Evolutionary conservation across 2,329 filamentous ascomycete species (phyloP), one percentile per base, ranked within the genome.

Genomic region (Aspergillus transmontanensis): DNA sequence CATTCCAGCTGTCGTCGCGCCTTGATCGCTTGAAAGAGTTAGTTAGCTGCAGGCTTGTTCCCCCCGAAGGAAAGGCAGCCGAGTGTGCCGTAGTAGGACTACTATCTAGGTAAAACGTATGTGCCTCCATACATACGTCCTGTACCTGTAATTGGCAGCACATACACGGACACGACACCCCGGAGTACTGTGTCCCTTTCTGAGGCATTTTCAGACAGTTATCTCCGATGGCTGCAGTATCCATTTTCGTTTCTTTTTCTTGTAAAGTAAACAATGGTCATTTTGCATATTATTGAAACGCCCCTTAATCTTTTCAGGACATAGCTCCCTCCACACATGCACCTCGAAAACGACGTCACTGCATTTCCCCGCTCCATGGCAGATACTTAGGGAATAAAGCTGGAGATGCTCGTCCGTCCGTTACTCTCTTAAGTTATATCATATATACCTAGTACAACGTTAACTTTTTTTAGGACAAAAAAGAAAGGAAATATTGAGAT

Each of bases 41-140:
- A 59, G 23, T 51, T 59, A 59, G 46, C 46, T 53, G 57, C 57
- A 59, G 58, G 9, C 57, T 45, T 39, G 32, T 34, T 32, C 11
- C 19, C 16, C 39, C 11, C 32, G 19, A 59, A 59, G 48, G 58
- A 54, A 59, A 59, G 21, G 36, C 51, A 41, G 57, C 57, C 57
- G 57, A 59, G 45, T 21, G 56, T 41, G 54, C 54, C n/a, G 54
- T 41, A n/a, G 39, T 41, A 41, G 16, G 32, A 26, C 32, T 10
- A 26, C 21, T 23, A 28, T 21, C 54, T 43, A 57, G 21, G 34
- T 36, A 36, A 16, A 36, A 30, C 3, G 28, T 28, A 51, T 16
- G 23, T 51, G 28, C 48, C 32, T 28, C 30, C 50, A 36, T 34
- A 54, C 32, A 32, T 36, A 36, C 30, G 36, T 12, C 19, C 41